These are phyloP conservation scores for Orbilia javanica DNA, from an alignment of 2,329 filamentous ascomycete species.

Conservation along the genomic window DNA sequence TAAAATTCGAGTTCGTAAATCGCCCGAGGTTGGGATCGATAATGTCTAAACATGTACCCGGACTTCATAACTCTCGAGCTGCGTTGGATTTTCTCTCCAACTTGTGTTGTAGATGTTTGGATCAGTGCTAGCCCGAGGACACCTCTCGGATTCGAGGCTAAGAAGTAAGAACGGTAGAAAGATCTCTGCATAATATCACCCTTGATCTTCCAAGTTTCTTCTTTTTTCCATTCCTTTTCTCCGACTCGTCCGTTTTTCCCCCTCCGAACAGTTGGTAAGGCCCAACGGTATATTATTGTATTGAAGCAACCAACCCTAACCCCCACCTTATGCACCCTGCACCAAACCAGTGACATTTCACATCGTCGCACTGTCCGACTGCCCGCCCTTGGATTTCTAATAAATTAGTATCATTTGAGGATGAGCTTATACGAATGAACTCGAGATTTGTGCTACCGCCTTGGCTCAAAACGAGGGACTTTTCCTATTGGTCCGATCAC, in stretches of 20 bases:
- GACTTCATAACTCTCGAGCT: no score
- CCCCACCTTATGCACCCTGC: background rate
- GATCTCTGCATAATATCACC: background rate
- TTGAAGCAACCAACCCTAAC: constrained; percentile 7
- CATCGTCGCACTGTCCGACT: background rate
- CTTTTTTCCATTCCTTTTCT: background rate
- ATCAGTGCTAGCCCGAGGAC: background rate
- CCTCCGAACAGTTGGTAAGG: background rate
- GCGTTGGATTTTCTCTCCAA: background rate
- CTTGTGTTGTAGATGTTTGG: background rate
- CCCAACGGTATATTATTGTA: background rate
- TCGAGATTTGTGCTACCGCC: constrained; percentile 5
- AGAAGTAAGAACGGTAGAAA: background rate
- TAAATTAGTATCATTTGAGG: constrained; percentile 12
- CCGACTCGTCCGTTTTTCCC: constrained; percentile 12
- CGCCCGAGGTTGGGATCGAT: background rate
- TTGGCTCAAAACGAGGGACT: constrained; percentile 15
- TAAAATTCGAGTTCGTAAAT: background rate
- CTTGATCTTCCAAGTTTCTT: background rate
- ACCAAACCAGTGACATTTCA: background rate
- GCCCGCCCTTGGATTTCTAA: background rate
- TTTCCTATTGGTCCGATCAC: constrained; percentile 17
- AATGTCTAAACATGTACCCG: no score
- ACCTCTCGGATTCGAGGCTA: background rate
- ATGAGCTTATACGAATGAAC: constrained; percentile 12